phyloP scores from a whole-genome alignment of 495 filamentous ascomycete species.

The Gamarada debralockiae region DNA sequence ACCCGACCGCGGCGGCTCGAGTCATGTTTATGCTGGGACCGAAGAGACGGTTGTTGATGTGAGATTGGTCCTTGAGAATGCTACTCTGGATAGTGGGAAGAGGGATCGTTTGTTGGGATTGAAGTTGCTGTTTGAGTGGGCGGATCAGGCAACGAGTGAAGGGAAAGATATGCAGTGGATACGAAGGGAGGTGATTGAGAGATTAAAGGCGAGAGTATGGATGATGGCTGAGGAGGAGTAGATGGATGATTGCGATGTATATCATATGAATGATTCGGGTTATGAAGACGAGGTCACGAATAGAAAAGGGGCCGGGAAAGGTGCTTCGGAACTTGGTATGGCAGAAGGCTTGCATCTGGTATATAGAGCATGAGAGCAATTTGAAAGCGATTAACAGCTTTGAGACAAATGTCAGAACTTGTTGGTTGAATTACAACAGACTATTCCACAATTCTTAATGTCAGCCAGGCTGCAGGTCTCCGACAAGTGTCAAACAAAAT shows the following conservation, averaged over 20 bases:
- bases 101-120: constrained; percentile 73
- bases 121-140: constrained; percentile 77
- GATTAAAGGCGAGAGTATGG: constrained; percentile 53
- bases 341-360: not conserved
- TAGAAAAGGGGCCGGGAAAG: no score
- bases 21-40: constrained; percentile 43
- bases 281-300: not conserved
- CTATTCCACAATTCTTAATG: no score
- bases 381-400: no score
- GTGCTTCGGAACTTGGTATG: not conserved
- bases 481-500: no score
- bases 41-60: constrained; percentile 72
- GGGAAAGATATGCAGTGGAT: constrained; percentile 42
- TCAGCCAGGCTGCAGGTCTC: no score
- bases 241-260: not conserved
- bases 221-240: constrained; percentile 36
- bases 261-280: no score
- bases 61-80: constrained; percentile 64
- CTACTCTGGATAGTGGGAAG: constrained; percentile 52
- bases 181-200: constrained; percentile 47
- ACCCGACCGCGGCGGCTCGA: constrained; percentile 42
- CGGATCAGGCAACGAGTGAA: constrained; percentile 37
- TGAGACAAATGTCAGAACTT: no score
- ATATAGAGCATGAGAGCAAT: no score
- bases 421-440: no score